Evolutionary conservation across 2,329 filamentous ascomycete species (phyloP), one percentile per base, ranked within the genome.

Genomic region (Gyromitra esculenta): DNA sequence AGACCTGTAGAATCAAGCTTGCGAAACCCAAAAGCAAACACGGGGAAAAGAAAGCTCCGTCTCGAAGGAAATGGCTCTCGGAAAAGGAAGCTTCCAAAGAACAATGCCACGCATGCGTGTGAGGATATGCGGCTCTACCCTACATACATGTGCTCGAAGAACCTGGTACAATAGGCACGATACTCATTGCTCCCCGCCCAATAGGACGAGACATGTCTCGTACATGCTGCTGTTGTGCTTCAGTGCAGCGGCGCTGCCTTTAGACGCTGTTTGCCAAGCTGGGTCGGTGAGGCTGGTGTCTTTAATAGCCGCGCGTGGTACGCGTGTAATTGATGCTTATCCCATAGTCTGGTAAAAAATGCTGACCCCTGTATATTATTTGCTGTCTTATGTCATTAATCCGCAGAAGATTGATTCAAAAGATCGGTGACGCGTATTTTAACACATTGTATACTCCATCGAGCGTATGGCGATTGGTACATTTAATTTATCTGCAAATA

Each of bases 51-150:
- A 62, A 50, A 56, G 5, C 57, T 18, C 37, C 52, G 21, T 18
- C 25, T 7, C 7, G 48, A 64, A 65, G 25, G 35, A 50, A 64
- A 64, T 35, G 39, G 48, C 35, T 9, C 60, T 63, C 48, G 7
- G 43, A 73, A 73, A 73, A 52, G 43, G 62, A 67, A 73, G 62
- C 62, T 67, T 73, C 70, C 63, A 69, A 62, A 60, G 50, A 67
- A 43, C 64, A 31, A 67, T 56, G 63, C 63, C 63, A 66, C 63
- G 63, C 63, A 66, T 66, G 25, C 43, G 35, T 54, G 56, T 50
- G 39, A 25, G n/a, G 21, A 21, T 64, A 67, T 66, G 70, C 70
- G 70, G 70, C 70, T 73, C 70, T 57, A 60, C 25, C n/a, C 48
- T 18, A 15, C 18, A 56, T 66, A 25, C 35, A 31, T 25, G 5